Base-by-base conservation (phyloP, 139 green algal species). In the Pedinophyceae sp. region DNA sequence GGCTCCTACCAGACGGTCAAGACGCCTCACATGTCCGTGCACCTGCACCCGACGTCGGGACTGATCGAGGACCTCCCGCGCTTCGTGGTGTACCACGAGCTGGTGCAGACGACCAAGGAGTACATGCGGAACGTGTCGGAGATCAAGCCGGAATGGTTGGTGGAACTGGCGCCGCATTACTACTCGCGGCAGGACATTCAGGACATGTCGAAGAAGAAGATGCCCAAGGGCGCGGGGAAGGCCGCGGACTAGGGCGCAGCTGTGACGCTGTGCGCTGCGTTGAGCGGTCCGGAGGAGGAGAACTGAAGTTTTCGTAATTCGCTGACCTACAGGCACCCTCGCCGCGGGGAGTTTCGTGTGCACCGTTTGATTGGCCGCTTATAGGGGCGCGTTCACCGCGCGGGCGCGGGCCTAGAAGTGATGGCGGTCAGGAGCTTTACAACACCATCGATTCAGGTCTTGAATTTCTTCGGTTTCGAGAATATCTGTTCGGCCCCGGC, bases 101-200 rank as follows among this genome's bases (percentile, higher is more conserved):
- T 95, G 15, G 81, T 98, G 50, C 76, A 92, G 38, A 98, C 90
- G 13, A 93, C 74, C 62, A 97, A 97, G 71, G 89, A 97, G 75
- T 97, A 92, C 69, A 96, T 96, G 83, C 74, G 90, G 3, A 71
- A 89, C 60, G 65, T 94, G 28, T 78, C 58, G 1, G 90, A 97
- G 73, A 97, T 97, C 51, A 87, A 89, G 69, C 77, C 83, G 1
- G 81, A 88, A 17, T 98, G 90, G 90, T 72, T 98, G 29, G 59
- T 95, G 28, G 90, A 97, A 69, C 84, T 98, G 6, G 90, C 90
- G 22, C 90, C 90, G 19, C 90, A 98, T 71, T 95, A 87, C 67
- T 97, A 94, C 78, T 68, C 59, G 54, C 60, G 72, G 29, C 88
- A 80, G 59, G 75, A 85, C 50, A 70, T 88, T n/a, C n/a, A n/a